phyloP scores from a whole-genome alignment of 495 filamentous ascomycete species.

The Lentithecium fluviatile region DNA sequence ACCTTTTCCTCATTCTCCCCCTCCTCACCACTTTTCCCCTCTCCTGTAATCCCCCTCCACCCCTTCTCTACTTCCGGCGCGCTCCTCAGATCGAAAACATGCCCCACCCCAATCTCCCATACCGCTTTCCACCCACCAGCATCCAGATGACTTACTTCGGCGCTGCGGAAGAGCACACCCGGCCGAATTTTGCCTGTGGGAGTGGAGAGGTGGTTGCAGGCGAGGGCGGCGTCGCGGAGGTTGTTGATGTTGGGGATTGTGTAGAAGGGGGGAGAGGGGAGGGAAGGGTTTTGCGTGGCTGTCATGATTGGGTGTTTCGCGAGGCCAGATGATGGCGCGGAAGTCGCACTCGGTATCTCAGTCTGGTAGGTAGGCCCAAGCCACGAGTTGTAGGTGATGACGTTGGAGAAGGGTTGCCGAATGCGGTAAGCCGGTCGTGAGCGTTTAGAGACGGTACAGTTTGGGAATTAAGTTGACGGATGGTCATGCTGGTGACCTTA shows the following conservation, averaged over 20 bases:
- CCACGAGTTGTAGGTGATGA: too few relatives aligned
- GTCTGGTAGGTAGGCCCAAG: too few relatives aligned
- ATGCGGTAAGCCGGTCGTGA: too few relatives aligned
- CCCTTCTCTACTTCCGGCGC: conserved; percentile 33
- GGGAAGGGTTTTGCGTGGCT: background rate
- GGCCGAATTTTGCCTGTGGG: conserved; percentile 30
- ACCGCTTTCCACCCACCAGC: conserved; percentile 34
- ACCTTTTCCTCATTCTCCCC: background rate
- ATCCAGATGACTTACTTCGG: conserved; percentile 37
- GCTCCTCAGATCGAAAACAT: conserved; percentile 42
- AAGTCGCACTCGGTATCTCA: too few relatives aligned
- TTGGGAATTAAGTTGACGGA: too few relatives aligned
- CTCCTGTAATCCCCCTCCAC: background rate
- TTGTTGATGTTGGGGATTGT: conserved; percentile 40
- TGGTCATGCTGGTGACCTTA: too few relatives aligned
- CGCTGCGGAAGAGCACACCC: conserved; percentile 41
- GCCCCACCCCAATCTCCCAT: conserved; percentile 28
- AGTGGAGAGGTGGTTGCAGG: conserved; percentile 17
- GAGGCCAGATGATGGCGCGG: too few relatives aligned
- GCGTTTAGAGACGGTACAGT: too few relatives aligned
- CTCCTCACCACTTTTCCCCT: background rate
- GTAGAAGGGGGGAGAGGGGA: conserved; percentile 43
- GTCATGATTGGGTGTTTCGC: too few relatives aligned
- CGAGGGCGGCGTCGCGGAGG: conserved; percentile 42
- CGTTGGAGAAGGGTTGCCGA: too few relatives aligned